Evolutionary conservation across 2,329 filamentous ascomycete species (phyloP).

Genomic region (Sordariomycetes sp.): DNA sequence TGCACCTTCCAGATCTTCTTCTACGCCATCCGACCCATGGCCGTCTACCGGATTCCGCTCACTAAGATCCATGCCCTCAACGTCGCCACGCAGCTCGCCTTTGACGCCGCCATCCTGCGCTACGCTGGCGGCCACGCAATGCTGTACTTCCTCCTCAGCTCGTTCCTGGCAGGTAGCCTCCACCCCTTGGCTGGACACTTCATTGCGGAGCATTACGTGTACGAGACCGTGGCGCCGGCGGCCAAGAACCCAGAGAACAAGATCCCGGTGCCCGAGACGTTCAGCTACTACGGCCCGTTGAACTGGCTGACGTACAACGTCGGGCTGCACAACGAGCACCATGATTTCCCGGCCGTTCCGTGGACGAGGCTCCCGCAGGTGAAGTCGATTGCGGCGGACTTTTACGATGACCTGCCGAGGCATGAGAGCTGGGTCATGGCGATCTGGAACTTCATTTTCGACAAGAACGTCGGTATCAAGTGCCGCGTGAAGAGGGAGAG

Average conservation of each 20-base stretch:
- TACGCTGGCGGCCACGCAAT: constrained; percentile 55
- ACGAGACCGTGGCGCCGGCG: constrained; percentile 49
- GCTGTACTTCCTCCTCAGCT: constrained; percentile 77
- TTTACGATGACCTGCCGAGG: constrained; percentile 78
- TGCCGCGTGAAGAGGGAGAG: constrained; percentile 89
- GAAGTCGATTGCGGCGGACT: constrained; percentile 75
- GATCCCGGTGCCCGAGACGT: constrained; percentile 79
- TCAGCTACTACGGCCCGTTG: constrained; percentile 89
- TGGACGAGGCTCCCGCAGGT: constrained; percentile 81
- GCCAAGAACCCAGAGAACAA: constrained; percentile 48
- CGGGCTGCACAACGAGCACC: constrained; percentile 95
- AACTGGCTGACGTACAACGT: constrained; percentile 96
- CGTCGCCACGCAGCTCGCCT: constrained; percentile 63
- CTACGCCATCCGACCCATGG: constrained; percentile 93
- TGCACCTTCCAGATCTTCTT: constrained; percentile 99
- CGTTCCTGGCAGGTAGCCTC: constrained; percentile 86
- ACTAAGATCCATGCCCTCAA: constrained; percentile 81
- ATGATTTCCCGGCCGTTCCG: constrained; percentile 94
- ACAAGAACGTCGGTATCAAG: constrained; percentile 80
- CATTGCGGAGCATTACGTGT: constrained; percentile 95
- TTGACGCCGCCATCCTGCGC: constrained; percentile 63
- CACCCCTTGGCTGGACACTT: constrained; percentile 96
- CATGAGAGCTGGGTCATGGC: constrained; percentile 89
- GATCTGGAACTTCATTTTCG: constrained; percentile 91
- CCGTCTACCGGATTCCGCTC: constrained; percentile 82